Evolutionary conservation across 176 grass and related monocot species (phyloP), one percentile per base, ranked within the genome.

Genomic region (Aegilops sharonensis): DNA sequence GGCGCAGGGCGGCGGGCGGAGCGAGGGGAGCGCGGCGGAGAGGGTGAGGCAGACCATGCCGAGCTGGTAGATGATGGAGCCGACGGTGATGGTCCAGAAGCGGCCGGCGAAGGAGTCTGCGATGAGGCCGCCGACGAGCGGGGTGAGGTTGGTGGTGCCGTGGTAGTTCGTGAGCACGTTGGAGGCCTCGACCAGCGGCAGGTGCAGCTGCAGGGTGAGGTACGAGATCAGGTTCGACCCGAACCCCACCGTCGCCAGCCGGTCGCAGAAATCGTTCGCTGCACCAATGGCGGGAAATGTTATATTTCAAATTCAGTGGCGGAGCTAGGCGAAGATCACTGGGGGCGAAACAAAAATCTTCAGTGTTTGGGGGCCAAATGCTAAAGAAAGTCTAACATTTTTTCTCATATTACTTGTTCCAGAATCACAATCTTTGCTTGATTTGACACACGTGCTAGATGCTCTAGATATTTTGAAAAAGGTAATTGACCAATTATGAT

Each of bases 71-170:
- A 96, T n/a, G 66, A 96, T 6, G 60, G 94, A 91, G 75, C 94
- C 94, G 15, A 85, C 80, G 2, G 90, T 87, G 73, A 93, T 95
- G 15, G 88, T 93, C 91, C 93, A 92, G 90, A 92, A 98, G 52
- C 95, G 91, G 77, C 95, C 95, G 11, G 91, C 89, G 79, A 92
- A 95, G 77, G 95, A 93, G 86, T 98, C 93, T 10, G 95, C 91
- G 32, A 95, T 87, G 77, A 98, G 78, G 37, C 87, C 95, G 18
- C 93, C 95, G 29, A 98, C 5, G 42, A 98, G 67, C 20, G 95
- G 95, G 5, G 93, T 98, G 14, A 98, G 77, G 83, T 88, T 90
- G 5, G 95, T 59, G 0, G 93, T 95, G 85, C 95, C 95, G 56
- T 81, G 59, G 71, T 89, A 90, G 83, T 91, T 93, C 43, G 87